A percentile compares a stretch with the other conserved stretches of the same genome.
Evolutionary conservation across 2,329 filamentous ascomycete species (phyloP).

Genomic region (Fusarium camptoceras): DNA sequence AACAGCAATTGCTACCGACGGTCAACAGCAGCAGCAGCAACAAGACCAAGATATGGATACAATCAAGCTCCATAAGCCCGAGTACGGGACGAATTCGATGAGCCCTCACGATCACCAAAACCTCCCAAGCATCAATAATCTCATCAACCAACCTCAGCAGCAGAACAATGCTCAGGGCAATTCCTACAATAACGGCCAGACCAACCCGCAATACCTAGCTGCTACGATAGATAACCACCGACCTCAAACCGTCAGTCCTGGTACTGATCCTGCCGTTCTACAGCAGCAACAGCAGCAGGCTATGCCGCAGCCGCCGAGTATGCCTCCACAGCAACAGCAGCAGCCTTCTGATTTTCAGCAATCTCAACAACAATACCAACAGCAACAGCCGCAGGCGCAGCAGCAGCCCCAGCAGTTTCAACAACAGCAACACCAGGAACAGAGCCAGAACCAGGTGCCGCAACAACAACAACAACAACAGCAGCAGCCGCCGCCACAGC

Average conservation of each 20-base stretch:
- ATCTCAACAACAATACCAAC: slow-evolving; percentile 43
- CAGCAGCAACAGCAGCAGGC: slow-evolving; percentile 55
- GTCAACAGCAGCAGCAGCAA: slow-evolving; percentile 42
- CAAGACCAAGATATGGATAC: slow-evolving; percentile 46
- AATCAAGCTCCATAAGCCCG: slow-evolving; percentile 45
- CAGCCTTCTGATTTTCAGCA: slow-evolving; percentile 46
- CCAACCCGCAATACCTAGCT: slow-evolving; percentile 45
- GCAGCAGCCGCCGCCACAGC: slow-evolving; percentile 33
- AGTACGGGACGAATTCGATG: slow-evolving; percentile 45
- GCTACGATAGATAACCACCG: slow-evolving; percentile 44
- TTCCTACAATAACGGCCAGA: slow-evolving; percentile 45
- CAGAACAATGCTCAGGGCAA: slow-evolving; percentile 57
- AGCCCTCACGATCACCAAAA: slow-evolving; percentile 68
- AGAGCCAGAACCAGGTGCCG: slow-evolving; percentile 34
- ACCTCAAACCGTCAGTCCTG: slow-evolving; percentile 53
- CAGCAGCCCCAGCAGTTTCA: slow-evolving; percentile 34
- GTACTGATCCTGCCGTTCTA: slow-evolving; percentile 52
- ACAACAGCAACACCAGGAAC: slow-evolving; percentile 31
- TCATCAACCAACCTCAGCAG: slow-evolving; percentile 71
- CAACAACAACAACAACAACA: slow-evolving; percentile 47
- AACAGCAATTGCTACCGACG: slow-evolving; percentile 36
- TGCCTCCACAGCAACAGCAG: slow-evolving; percentile 48
- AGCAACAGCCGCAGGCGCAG: slow-evolving; percentile 46
- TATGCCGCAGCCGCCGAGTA: slow-evolving; percentile 46
- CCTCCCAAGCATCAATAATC: slow-evolving; percentile 83